phyloP scores from a whole-genome alignment of 345 rosid species.

The Clarkia xantiana region DNA sequence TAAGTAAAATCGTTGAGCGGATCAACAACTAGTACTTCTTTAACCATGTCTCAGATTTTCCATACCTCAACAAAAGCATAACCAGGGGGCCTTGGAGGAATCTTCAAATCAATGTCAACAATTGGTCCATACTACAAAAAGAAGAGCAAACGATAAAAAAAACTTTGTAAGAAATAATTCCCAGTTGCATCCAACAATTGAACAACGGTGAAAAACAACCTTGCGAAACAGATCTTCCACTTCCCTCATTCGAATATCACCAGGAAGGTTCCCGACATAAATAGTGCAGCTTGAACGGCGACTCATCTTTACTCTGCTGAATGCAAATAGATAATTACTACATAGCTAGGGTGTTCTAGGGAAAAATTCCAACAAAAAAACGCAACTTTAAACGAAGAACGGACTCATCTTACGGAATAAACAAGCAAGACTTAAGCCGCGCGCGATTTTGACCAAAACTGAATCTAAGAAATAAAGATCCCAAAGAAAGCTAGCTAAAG shows the following conservation, averaged over 20 bases:
- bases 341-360: too few species aligned
- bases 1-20: too few species aligned
- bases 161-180: background rate
- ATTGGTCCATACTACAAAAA: slow-evolving; percentile 72
- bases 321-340: background rate
- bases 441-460: background rate
- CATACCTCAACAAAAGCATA: slow-evolving; percentile 93
- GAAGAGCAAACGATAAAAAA: background rate
- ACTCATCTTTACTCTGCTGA: slow-evolving; percentile 32
- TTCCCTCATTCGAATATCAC: slow-evolving; percentile 75
- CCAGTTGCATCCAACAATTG: background rate
- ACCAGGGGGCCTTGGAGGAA: slow-evolving; percentile 96
- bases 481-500: background rate
- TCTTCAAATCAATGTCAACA: slow-evolving; percentile 79
- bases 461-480: background rate
- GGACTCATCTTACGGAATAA: background rate
- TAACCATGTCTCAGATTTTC: background rate
- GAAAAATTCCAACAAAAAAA: too few species aligned
- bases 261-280: slow-evolving; percentile 94
- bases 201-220: slow-evolving; percentile 20
- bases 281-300: slow-evolving; percentile 76
- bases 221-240: slow-evolving; percentile 85
- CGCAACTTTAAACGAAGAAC: too few species aligned
- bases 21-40: too few species aligned
- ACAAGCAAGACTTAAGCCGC: background rate